Base-by-base conservation (phyloP, 2,329 filamentous ascomycete species). In the Apiospora sp. region DNA sequence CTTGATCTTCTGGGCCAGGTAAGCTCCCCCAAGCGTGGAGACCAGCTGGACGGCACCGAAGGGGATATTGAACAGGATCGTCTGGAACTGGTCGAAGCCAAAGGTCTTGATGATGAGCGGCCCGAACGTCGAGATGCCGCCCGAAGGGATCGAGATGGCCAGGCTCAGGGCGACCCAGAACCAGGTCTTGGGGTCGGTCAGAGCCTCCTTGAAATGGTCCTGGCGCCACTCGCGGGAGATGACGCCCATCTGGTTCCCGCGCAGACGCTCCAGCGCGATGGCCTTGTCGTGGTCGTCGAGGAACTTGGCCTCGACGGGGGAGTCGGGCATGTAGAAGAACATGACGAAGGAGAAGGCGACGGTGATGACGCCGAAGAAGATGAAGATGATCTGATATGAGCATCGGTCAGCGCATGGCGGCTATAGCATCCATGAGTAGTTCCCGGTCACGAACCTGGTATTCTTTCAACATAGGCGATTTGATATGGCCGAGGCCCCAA, bases 121-220 rank as follows among this genome's bases (percentile, higher is more conserved):
- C 0, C 87, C 87, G 71, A 88, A 89, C 0, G 85, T 87, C 4
- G 85, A 84, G 64, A 87, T 86, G 10, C 89, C 89, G 5, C 89
- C 89, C 46, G 86, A 88, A 0, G 89, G 89, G 10, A 91, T 80
- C 68, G 77, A 78, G 58, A 91, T 87, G 69, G 87, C 83, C 51
- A 89, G 85, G 75, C 88, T 84, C 80, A 89, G 82, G n/a, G 78
- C 75, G 43, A 90, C 86, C 87, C 88, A 90, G 41, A 88, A 81
- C 87, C 88, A 92, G 0, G 89, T 90, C 79, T 92, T 91, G n/a
- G 84, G 75, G 73, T 92, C 90, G 0, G 85, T 74, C 14, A 87
- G 78, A 0, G 89, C 84, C 76, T 92, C 91, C 67, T 82, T 80
- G 4, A 89, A 81, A 73, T 90, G 88, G 19, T 84, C 79, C 76